Conservation (phyloP, 495 filamentous ascomycete genomes). For the Trichoderma gamsii region DNA sequence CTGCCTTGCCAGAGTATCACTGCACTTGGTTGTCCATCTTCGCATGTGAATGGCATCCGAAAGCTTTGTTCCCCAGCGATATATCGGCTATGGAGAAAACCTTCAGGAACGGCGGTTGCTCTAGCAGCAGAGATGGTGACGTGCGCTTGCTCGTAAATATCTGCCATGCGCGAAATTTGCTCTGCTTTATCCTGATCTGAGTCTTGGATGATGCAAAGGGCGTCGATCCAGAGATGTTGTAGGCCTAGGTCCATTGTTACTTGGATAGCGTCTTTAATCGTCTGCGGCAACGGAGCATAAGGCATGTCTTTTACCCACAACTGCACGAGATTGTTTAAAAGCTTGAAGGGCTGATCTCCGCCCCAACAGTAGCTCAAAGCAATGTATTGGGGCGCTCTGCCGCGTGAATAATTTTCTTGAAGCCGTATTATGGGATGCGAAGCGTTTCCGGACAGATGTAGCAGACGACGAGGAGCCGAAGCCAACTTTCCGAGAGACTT, state of each 20-base stretch:
- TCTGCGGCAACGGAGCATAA: conserved; percentile 9
- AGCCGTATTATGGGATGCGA: background rate
- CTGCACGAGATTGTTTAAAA: background rate
- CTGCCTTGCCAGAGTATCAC: background rate
- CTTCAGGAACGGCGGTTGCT: conserved; percentile 15
- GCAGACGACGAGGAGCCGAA: background rate
- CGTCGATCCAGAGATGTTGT: conserved; percentile 27
- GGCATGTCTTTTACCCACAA: background rate
- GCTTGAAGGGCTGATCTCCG: conserved; percentile 5
- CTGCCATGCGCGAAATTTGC: conserved; percentile 20
- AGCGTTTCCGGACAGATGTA: background rate
- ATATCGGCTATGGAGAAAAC: background rate
- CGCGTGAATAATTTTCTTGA: background rate
- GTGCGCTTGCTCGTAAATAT: conserved; percentile 20
- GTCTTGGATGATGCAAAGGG: conserved; percentile 27
- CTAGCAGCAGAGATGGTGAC: conserved; percentile 15
- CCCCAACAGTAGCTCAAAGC: conserved; percentile 17
- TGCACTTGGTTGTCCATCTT: background rate
- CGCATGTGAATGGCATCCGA: conserved; percentile 4
- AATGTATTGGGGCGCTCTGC: conserved; percentile 11
- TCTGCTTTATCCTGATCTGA: conserved; percentile 16
- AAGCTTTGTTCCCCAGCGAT: background rate
- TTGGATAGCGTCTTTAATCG: conserved; percentile 16
- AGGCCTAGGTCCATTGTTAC: conserved; percentile 18
- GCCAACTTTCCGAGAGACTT: too few species aligned